Conservation (phyloP, 2,329 filamentous ascomycete genomes). For the Penicillium sp. region DNA sequence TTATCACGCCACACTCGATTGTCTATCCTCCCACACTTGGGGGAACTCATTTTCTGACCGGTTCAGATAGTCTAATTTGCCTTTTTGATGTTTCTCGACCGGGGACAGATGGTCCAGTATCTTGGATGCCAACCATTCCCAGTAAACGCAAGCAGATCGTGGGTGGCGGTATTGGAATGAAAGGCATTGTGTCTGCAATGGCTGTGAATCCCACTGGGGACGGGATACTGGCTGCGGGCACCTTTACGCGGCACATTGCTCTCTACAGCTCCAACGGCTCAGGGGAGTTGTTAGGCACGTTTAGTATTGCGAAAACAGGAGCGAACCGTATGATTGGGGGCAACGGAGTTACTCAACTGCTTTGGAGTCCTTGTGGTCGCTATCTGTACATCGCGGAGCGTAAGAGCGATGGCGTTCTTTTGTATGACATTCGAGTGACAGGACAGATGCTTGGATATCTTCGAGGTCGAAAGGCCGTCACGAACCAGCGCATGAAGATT, state of each 20-base stretch:
- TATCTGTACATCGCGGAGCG: conserved; percentile 57
- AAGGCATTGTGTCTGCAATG: conserved; percentile 52
- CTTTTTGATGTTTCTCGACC: conserved; percentile 51
- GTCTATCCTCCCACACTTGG: conserved; percentile 44
- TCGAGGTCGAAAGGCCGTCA: conserved; percentile 41
- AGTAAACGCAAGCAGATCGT: conserved; percentile 44
- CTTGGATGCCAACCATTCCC: conserved; percentile 45
- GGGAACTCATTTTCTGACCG: conserved; percentile 52
- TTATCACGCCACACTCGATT: conserved; percentile 51
- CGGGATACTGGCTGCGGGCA: conserved; percentile 53
- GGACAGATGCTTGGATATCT: conserved; percentile 49
- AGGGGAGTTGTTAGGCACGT: conserved; percentile 48
- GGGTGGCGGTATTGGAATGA: conserved; percentile 48
- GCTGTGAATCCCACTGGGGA: conserved; percentile 40
- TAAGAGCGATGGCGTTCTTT: conserved; percentile 49
- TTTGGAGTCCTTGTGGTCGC: conserved; percentile 53
- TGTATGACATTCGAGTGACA: conserved; percentile 56
- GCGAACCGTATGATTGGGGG: conserved; percentile 42
- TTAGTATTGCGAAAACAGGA: conserved; percentile 42
- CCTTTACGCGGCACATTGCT: conserved; percentile 51
- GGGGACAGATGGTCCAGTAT: conserved; percentile 43
- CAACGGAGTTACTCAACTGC: conserved; percentile 50
- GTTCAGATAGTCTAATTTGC: conserved; percentile 49
- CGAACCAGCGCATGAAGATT: conserved; percentile 53
- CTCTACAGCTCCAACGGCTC: conserved; percentile 49